A percentile compares a stretch with the other conserved stretches of the same genome.
Conservation (phyloP, 1,139 yeast genomes). For the Spencermartinsiella ligniputridi region DNA sequence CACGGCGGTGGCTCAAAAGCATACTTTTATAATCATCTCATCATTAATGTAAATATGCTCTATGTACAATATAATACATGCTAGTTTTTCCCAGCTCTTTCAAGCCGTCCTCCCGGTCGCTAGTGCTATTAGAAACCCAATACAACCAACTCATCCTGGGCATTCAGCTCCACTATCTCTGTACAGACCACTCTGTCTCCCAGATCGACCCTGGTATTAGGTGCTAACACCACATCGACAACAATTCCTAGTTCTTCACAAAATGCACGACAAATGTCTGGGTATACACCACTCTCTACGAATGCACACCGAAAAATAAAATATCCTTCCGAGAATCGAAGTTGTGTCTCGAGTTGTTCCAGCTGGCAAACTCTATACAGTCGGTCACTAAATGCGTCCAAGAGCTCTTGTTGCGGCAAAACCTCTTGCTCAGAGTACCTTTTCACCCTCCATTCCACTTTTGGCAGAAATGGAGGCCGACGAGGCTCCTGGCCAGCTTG, state of each 20-base stretch:
- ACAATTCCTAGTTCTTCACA: conserved; percentile 27
- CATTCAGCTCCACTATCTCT: conserved; percentile 30
- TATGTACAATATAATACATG: not conserved
- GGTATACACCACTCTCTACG: conserved; percentile 19
- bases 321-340: conserved; percentile 11
- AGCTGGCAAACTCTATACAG: conserved; percentile 19
- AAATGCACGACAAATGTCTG: conserved; percentile 25
- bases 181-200: conserved; percentile 36
- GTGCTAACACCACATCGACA: conserved; percentile 24
- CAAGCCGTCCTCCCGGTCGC: too few relatives aligned
- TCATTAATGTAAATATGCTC: too few relatives aligned
- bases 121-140: conserved; percentile 22
- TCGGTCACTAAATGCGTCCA: conserved; percentile 12
- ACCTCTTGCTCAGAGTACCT: not conserved
- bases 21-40: too few relatives aligned
- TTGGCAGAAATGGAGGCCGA: not conserved
- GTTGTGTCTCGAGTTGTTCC: conserved; percentile 20
- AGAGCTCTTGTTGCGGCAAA: conserved; percentile 11
- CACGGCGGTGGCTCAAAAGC: too few relatives aligned
- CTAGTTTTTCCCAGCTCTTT: too few relatives aligned
- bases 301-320: conserved; percentile 27
- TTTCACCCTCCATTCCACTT: not conserved
- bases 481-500: not conserved
- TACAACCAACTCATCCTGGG: conserved; percentile 29
- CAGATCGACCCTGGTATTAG: conserved; percentile 20